Evolutionary conservation across 1,284 basidiomycete species (phyloP).

Genomic region (Boletus calvinii): DNA sequence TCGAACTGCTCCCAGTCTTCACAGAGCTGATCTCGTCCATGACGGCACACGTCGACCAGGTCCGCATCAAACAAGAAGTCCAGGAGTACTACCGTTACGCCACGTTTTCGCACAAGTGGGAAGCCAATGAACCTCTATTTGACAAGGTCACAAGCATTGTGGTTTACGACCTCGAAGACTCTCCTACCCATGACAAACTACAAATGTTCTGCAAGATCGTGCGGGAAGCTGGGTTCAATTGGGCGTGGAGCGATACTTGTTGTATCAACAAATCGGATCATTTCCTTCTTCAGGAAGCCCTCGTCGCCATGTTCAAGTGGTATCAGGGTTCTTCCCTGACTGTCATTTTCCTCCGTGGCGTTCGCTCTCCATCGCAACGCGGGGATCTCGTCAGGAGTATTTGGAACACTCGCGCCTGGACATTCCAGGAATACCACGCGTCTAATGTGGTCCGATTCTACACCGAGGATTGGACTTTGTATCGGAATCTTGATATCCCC

Average conservation of each 20-base stretch:
- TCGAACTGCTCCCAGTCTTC: neutral
- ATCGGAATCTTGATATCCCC: neutral
- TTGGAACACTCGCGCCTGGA: constrained; percentile 15
- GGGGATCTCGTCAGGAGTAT: constrained; percentile 3
- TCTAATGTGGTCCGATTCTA: constrained; percentile 2
- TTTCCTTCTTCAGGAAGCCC: constrained; percentile 11
- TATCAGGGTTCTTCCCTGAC: constrained; percentile 5
- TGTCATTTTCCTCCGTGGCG: constrained; percentile 5
- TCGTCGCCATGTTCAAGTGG: constrained; percentile 15
- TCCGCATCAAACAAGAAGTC: neutral
- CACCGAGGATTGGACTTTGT: constrained; percentile 3
- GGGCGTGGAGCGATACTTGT: constrained; percentile 12
- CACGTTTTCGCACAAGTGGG: constrained; percentile 3
- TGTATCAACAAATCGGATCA: constrained; percentile 10
- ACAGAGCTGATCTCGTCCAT: neutral
- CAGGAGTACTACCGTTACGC: neutral
- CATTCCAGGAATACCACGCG: constrained; percentile 16
- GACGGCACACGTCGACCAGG: neutral
- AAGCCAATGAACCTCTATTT: constrained; percentile 1
- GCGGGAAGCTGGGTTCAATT: neutral
- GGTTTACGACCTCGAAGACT: constrained; percentile 2
- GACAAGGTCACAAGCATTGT: neutral
- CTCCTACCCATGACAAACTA: constrained; percentile 6
- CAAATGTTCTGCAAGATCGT: constrained; percentile 8
- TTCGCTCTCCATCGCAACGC: neutral